phyloP scores from a whole-genome alignment of 495 filamentous ascomycete species.

The Aspergillus taichungensis region DNA sequence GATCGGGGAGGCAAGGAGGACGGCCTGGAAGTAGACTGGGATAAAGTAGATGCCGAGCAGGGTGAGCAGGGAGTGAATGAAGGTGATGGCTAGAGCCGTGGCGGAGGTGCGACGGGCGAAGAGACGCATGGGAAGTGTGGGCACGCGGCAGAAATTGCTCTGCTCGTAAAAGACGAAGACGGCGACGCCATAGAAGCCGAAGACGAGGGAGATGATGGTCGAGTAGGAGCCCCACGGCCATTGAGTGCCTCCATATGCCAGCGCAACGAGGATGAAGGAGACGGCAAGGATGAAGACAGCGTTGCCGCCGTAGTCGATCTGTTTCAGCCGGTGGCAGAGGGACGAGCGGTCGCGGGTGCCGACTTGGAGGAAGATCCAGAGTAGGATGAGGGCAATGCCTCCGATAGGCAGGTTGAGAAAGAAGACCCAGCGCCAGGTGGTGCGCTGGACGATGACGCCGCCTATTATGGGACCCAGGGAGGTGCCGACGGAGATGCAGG shows the following conservation, averaged over 20 bases:
- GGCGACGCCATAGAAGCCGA: neutral
- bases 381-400: conserved; percentile 19
- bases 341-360: too few relatives aligned
- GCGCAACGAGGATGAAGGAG: neutral
- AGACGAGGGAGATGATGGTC: neutral
- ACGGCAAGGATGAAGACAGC: neutral
- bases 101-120: conserved; percentile 1
- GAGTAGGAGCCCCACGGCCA: too few relatives aligned
- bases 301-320: neutral
- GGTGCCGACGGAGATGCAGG: conserved; percentile 11
- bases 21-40: conserved; percentile 71
- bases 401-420: conserved; percentile 37
- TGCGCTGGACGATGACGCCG: conserved; percentile 14
- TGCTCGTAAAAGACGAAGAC: neutral
- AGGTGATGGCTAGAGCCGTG: neutral
- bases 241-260: too few relatives aligned
- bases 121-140: conserved; percentile 1
- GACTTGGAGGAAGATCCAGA: too few relatives aligned
- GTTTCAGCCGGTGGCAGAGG: neutral
- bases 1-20: conserved; percentile 63
- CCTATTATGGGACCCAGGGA: conserved; percentile 21
- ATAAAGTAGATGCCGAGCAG: conserved; percentile 67
- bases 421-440: conserved; percentile 27
- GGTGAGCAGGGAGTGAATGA: conserved; percentile 56
- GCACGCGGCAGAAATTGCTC: neutral